These are phyloP conservation scores for Thelonectria rubi DNA, from an alignment of 2,329 filamentous ascomycete species.

Conservation along the genomic window DNA sequence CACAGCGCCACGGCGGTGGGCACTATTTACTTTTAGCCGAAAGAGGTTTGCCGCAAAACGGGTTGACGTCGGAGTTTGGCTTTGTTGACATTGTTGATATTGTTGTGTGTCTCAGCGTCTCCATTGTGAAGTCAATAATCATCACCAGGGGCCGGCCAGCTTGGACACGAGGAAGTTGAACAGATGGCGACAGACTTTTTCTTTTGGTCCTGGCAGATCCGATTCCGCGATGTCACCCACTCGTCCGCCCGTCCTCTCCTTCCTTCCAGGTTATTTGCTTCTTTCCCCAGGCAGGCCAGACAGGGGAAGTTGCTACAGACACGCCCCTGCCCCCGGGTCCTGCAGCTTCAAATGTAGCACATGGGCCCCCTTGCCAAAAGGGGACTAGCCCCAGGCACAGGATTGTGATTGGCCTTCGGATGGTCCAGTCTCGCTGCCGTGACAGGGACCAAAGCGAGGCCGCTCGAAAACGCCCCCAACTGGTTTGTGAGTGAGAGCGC, in stretches of 20 bases:
- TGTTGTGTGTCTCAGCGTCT: background rate
- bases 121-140: background rate
- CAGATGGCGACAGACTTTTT: constrained; percentile 6
- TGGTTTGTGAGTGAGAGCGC: constrained; percentile 7
- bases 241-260: constrained; percentile 3
- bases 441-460: constrained; percentile 20
- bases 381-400: constrained; percentile 52
- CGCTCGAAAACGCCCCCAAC: constrained; percentile 27
- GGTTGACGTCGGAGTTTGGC: background rate
- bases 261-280: constrained; percentile 19
- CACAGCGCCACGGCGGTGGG: constrained; percentile 22
- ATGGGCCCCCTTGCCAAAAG: constrained; percentile 19
- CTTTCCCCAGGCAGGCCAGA: constrained; percentile 23
- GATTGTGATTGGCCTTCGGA: constrained; percentile 52
- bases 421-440: constrained; percentile 30
- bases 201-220: constrained; percentile 35
- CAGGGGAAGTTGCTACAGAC: constrained; percentile 20
- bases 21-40: constrained; percentile 17
- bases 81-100: background rate
- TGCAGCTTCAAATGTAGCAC: constrained; percentile 28
- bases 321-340: constrained; percentile 19
- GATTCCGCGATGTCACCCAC: constrained; percentile 42
- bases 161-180: constrained; percentile 24
- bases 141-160: constrained; percentile 4
- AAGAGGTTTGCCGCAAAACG: constrained; percentile 10